Percentiles rank a stretch among this genome's conserved stretches.
Conservation (phyloP, 2,329 filamentous ascomycete species). For the Monilinia fructigena region DNA sequence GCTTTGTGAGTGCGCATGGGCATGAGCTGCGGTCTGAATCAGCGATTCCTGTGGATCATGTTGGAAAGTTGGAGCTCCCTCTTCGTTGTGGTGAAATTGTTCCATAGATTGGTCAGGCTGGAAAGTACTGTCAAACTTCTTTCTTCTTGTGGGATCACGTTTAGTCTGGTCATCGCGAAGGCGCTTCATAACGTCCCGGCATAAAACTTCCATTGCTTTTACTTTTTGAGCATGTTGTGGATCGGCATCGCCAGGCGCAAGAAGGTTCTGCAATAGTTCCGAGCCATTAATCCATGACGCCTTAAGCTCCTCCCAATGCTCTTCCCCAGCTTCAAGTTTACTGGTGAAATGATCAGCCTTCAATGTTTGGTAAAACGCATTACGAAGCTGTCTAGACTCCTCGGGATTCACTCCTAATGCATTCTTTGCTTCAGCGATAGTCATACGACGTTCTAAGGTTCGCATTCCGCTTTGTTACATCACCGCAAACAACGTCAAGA, state of each 20-base stretch:
- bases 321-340: slow-evolving; percentile 69
- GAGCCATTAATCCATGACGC: slow-evolving; percentile 63
- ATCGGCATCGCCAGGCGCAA: slow-evolving; percentile 52
- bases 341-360: slow-evolving; percentile 66
- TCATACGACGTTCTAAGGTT: slow-evolving; percentile 62
- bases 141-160: slow-evolving; percentile 50
- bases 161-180: slow-evolving; percentile 65
- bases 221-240: slow-evolving; percentile 55
- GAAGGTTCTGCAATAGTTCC: slow-evolving; percentile 53
- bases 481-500: slow-evolving; percentile 75
- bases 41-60: slow-evolving; percentile 34
- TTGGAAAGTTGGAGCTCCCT: slow-evolving; percentile 33
- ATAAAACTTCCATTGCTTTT: slow-evolving; percentile 68
- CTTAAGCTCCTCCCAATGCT: slow-evolving; percentile 71
- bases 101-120: slow-evolving; percentile 30
- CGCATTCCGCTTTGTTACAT: slow-evolving; percentile 81
- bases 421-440: slow-evolving; percentile 72
- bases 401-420: slow-evolving; percentile 66
- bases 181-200: slow-evolving; percentile 75
- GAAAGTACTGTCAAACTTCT: slow-evolving; percentile 37
- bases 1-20: slow-evolving; percentile 38
- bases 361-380: slow-evolving; percentile 64
- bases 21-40: slow-evolving; percentile 34
- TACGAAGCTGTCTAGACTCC: slow-evolving; percentile 63
- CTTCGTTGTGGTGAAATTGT: slow-evolving; percentile 31